These are phyloP conservation scores for Alternaria sp. DNA, from an alignment of 2,329 filamentous ascomycete species.

Conservation along the genomic window DNA sequence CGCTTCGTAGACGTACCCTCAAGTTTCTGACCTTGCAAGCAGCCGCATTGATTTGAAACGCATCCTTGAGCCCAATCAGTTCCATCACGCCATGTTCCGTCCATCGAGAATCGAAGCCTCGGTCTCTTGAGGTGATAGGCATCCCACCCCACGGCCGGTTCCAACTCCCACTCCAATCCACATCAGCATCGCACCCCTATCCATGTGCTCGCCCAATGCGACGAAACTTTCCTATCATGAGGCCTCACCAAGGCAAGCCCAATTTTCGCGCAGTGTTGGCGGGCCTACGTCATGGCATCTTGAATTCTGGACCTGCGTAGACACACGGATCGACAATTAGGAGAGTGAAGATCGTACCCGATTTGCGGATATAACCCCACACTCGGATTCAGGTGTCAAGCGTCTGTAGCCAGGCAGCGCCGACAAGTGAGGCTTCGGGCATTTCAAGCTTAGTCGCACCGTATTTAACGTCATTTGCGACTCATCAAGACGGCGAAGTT, in stretches of 20 bases:
- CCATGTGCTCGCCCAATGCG: slow-evolving; percentile 9
- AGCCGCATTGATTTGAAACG: neutral
- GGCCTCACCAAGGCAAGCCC: neutral
- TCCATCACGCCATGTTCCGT: neutral
- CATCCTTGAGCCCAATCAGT: neutral
- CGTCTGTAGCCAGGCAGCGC: neutral
- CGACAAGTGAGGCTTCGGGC: slow-evolving; percentile 20
- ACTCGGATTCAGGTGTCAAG: neutral
- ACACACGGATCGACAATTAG: slow-evolving; percentile 27
- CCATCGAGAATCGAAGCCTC: neutral
- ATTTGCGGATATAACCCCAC: neutral
- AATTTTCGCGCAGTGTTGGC: slow-evolving; percentile 6
- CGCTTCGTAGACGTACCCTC: neutral
- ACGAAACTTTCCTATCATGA: slow-evolving; percentile 11
- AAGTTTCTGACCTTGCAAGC: neutral
- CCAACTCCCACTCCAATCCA: slow-evolving; percentile 8
- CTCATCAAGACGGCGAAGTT: slow-evolving; percentile 8
- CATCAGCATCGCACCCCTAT: slow-evolving; percentile 5
- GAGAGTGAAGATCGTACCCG: slow-evolving; percentile 10
- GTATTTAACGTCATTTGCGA: slow-evolving; percentile 3
- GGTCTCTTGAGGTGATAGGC: slow-evolving; percentile 15
- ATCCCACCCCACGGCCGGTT: slow-evolving; percentile 19
- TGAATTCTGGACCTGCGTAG: slow-evolving; percentile 22
- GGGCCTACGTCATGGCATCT: slow-evolving; percentile 21
- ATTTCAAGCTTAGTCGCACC: slow-evolving; percentile 10